These are phyloP conservation scores for Lichtheimia corymbifera DNA, from an alignment of 371 early-diverging fungal species.

Conservation along the genomic window DNA sequence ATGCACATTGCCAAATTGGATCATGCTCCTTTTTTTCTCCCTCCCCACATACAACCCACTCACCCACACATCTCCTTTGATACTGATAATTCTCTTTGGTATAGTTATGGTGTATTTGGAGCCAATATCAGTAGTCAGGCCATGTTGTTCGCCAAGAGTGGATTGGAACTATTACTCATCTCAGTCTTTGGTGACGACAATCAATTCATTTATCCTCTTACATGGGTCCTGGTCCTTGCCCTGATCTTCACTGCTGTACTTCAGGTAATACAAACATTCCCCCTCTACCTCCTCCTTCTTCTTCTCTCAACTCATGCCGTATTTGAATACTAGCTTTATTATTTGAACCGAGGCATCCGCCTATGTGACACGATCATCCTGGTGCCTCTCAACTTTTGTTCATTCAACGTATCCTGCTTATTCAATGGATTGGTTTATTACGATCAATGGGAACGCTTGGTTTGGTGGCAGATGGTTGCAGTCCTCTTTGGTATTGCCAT, in stretches of 20 bases:
- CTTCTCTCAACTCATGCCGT: background rate
- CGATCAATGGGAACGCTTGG: conserved; percentile 71
- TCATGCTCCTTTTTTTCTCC: background rate
- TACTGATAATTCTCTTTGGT: background rate
- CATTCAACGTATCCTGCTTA: conserved; percentile 76
- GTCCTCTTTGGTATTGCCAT: conserved; percentile 70
- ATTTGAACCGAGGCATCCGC: conserved; percentile 73
- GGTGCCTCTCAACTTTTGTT: conserved; percentile 78
- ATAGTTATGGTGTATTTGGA: conserved; percentile 69
- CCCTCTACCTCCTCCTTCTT: background rate
- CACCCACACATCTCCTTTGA: background rate
- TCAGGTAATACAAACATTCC: conserved; percentile 48
- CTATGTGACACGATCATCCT: conserved; percentile 79
- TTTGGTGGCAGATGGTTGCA: conserved; percentile 65
- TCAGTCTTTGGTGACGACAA: conserved; percentile 63
- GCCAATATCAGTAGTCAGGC: conserved; percentile 82
- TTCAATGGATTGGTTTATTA: conserved; percentile 82
- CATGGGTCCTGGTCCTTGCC: conserved; percentile 72
- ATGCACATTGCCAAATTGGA: background rate
- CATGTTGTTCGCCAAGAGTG: conserved; percentile 81
- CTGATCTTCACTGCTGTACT: conserved; percentile 66
- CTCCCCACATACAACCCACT: background rate
- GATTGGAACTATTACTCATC: conserved; percentile 73
- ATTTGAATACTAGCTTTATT: conserved; percentile 60
- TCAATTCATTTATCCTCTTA: conserved; percentile 75